Evolutionary conservation across 805 yeast species (phyloP), one percentile per base, ranked within the genome.

Genomic region (Wickerhamomyces strasburgensis): DNA sequence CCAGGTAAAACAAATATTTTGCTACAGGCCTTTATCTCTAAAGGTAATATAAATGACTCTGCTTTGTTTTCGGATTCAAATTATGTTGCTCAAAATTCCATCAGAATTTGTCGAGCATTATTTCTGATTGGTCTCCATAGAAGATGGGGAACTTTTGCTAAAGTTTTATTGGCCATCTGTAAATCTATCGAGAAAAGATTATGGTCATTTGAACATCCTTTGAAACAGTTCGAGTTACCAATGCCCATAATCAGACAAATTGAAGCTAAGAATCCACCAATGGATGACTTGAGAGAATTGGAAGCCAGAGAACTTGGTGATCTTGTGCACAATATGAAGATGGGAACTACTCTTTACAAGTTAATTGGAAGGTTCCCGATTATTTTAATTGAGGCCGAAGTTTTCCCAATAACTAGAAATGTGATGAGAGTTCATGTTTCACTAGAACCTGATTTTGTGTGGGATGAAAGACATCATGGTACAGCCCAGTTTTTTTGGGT

Each of bases 21-120:
- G 30, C 62, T 93, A 14, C 99, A 93, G 58, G 80, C 97, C 0
- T 94, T 72, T 57, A 83, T 93, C 21, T 87, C 97, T 0, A 78
- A 80, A 39, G 78, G 87, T 1, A 50, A 58, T 9, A 74, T 89
- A 26, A 75, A 72, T 40, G 96, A 87, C 40, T 78, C 96, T 4
- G 83, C 98, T 0, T 65, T 93, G 40, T 67, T 75, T 3, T 86
- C 97, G 0, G 98, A 93, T 59, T 71, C 85, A 33, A 84, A 86
- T 44, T 93, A 93, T 57, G 95, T 93, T 39, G 97, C 98, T 1
- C 98, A 93, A 53, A 93, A 93, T 53, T 75, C 97, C 4, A 87
- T 90, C 1, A 79, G 99, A 67, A 90, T 93, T 24, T 78, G 95
- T 47, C 75, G 98, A 18, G 96, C 98, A 0, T 66, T 94, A 33